Conservation (phyloP, 345 rosid genomes). For the Nasturtium officinale region DNA sequence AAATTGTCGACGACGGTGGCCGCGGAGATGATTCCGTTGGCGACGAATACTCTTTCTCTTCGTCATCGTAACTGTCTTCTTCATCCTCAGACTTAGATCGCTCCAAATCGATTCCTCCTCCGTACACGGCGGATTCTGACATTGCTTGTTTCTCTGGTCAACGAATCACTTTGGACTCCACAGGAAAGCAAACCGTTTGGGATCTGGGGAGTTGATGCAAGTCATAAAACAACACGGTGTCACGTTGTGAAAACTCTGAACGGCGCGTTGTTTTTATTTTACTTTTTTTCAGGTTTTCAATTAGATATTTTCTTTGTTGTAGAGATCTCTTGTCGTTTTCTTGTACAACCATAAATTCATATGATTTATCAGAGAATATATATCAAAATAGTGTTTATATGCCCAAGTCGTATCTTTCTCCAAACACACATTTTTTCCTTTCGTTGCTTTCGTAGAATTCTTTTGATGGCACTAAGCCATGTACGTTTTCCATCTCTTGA, state of each 20-base stretch:
- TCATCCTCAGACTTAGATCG: conserved; percentile 3
- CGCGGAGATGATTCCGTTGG: conserved; percentile 32
- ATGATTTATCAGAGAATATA: too few relatives aligned
- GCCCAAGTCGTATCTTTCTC: not conserved
- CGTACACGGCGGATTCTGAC: conserved; percentile 34
- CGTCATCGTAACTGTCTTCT: conserved; percentile 27
- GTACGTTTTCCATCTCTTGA: not conserved
- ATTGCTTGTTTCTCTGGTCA: conserved; percentile 21
- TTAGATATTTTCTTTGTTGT: not conserved
- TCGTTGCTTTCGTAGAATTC: not conserved
- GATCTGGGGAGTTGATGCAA: not conserved
- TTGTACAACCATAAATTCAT: not conserved
- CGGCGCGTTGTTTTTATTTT: conserved; percentile 15
- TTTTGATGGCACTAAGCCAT: not conserved
- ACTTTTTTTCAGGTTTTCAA: not conserved
- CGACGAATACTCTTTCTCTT: conserved; percentile 41
- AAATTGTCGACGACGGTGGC: conserved; percentile 34
- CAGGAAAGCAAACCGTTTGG: conserved; percentile 12
- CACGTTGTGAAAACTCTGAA: not conserved
- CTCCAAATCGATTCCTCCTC: conserved; percentile 26
- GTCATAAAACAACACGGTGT: conserved; percentile 21
- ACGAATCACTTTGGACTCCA: conserved; percentile 24
- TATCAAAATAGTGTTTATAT: not conserved
- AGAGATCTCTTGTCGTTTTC: not conserved
- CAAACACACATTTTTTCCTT: not conserved